Percentiles rank a stretch among this genome's conserved stretches.
phyloP scores from a whole-genome alignment of 805 yeast genomes.

The Komagataella populi region DNA sequence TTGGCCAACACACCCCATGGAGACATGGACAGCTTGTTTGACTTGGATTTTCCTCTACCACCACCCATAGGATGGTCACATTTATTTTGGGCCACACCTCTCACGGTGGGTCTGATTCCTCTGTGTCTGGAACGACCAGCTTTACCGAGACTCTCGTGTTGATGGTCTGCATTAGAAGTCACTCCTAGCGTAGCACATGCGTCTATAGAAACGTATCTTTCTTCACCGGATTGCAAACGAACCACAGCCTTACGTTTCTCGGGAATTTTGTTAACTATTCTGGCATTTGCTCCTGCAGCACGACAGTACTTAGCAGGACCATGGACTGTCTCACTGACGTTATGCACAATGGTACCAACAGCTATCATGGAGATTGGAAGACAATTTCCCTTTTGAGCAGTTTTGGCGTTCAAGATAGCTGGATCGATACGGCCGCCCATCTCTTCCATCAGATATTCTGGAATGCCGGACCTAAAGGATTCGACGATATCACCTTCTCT shows the following conservation, averaged over 20 bases:
- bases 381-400: slow-evolving; percentile 90
- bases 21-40: slow-evolving; percentile 85
- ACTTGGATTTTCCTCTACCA: slow-evolving; percentile 98
- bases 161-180: slow-evolving; percentile 88
- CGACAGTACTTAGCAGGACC: slow-evolving; percentile 86
- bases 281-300: slow-evolving; percentile 90
- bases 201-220: slow-evolving; percentile 72
- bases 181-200: slow-evolving; percentile 92
- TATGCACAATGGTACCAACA: slow-evolving; percentile 83
- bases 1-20: slow-evolving; percentile 93
- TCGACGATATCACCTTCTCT: slow-evolving; percentile 89
- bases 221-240: slow-evolving; percentile 83
- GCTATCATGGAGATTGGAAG: slow-evolving; percentile 88
- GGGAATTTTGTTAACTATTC: slow-evolving; percentile 68
- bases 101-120: slow-evolving; percentile 88
- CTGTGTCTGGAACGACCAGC: slow-evolving; percentile 91
- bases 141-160: slow-evolving; percentile 81
- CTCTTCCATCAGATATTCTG: slow-evolving; percentile 54
- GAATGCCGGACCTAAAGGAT: slow-evolving; percentile 81
- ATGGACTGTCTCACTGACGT: slow-evolving; percentile 61
- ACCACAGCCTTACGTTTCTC: slow-evolving; percentile 63
- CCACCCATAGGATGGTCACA: slow-evolving; percentile 99
- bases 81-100: slow-evolving; percentile 98
- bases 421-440: slow-evolving; percentile 92
- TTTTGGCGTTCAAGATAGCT: slow-evolving; percentile 75